Conservation (phyloP, 2,329 filamentous ascomycete genomes). For the Fusarium ambrosium region DNA sequence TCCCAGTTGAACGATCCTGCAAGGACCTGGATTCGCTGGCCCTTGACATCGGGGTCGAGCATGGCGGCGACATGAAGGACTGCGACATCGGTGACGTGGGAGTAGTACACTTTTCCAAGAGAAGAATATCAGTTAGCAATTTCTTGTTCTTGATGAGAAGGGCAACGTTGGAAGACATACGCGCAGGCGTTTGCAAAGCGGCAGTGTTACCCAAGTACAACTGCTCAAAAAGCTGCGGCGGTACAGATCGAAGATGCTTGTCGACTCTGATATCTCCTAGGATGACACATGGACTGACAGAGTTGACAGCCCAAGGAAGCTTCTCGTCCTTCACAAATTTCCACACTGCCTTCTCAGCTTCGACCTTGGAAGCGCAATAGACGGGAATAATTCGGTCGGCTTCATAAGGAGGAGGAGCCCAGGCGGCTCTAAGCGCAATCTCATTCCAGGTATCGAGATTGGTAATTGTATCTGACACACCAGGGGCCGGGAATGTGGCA, state of each 20-base stretch:
- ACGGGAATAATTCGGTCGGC: slow-evolving; percentile 19
- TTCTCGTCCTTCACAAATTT: slow-evolving; percentile 36
- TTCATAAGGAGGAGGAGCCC: slow-evolving; percentile 36
- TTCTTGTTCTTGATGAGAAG: neutral
- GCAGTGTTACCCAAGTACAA: slow-evolving; percentile 32
- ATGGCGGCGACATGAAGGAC: slow-evolving; percentile 35
- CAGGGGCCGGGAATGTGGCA: slow-evolving; percentile 21
- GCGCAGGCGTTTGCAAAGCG: slow-evolving; percentile 12
- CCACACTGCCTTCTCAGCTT: slow-evolving; percentile 41
- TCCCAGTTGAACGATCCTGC: slow-evolving; percentile 37
- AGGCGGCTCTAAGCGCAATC: slow-evolving; percentile 13
- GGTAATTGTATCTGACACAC: neutral
- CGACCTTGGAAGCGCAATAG: slow-evolving; percentile 24
- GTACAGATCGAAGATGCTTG: slow-evolving; percentile 32
- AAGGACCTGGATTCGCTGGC: slow-evolving; percentile 21
- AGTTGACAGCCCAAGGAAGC: slow-evolving; percentile 35
- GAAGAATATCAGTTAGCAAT: neutral
- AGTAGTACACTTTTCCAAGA: slow-evolving; percentile 29
- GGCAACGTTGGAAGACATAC: slow-evolving; percentile 6
- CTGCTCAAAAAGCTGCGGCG: slow-evolving; percentile 36
- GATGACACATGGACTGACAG: slow-evolving; percentile 31
- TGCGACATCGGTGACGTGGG: slow-evolving; percentile 37
- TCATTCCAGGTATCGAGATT: slow-evolving; percentile 40
- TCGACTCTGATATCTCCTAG: slow-evolving; percentile 24
- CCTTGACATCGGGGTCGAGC: slow-evolving; percentile 29